Conservation (phyloP, 371 early-diverging fungal species). For the Mortierella sp. region DNA sequence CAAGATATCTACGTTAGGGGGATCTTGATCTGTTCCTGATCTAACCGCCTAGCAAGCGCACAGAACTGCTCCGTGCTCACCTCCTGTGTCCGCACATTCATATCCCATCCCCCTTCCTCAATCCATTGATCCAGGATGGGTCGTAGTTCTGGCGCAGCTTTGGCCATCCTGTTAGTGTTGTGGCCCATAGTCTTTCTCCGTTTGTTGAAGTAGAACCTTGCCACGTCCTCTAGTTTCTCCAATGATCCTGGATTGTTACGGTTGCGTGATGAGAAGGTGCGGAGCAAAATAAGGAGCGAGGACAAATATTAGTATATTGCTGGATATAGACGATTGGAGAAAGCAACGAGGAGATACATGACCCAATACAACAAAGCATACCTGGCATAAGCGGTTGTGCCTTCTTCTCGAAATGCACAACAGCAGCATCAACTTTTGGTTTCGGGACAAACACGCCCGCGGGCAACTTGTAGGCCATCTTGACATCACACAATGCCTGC, state of each 20-base stretch:
- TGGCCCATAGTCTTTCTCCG: conserved; percentile 80
- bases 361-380: conserved; percentile 1
- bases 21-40: conserved; percentile 45
- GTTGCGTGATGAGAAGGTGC: background rate
- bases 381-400: conserved; percentile 58
- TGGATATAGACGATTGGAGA: too few relatives aligned
- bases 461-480: conserved; percentile 74
- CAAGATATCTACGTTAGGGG: conserved; percentile 38
- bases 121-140: conserved; percentile 45
- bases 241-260: conserved; percentile 57
- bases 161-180: conserved; percentile 63
- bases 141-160: conserved; percentile 24
- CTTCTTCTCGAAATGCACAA: conserved; percentile 76
- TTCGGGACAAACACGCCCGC: conserved; percentile 78
- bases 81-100: conserved; percentile 32
- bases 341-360: too few relatives aligned
- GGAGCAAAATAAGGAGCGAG: background rate
- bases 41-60: conserved; percentile 38
- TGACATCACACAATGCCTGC: conserved; percentile 78
- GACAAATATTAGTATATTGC: too few relatives aligned
- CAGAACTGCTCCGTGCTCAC: conserved; percentile 50
- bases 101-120: conserved; percentile 35
- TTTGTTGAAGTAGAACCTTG: conserved; percentile 79
- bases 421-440: conserved; percentile 83
- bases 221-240: conserved; percentile 70